Evolutionary conservation across 805 yeast genomes (phyloP), one percentile per base, ranked within the genome.

Genomic region (Pichia nakasei): DNA sequence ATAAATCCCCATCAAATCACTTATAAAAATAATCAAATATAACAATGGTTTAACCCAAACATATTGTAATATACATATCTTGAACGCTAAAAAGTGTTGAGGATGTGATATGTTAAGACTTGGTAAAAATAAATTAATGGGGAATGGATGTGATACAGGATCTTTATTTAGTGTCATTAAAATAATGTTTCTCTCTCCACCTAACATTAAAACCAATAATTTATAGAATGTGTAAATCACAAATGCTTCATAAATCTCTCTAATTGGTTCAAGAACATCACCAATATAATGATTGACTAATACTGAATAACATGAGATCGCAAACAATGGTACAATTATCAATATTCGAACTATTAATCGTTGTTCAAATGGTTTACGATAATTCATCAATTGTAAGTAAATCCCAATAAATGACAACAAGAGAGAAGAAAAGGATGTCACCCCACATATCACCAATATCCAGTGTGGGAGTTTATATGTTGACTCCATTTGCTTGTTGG

Each of bases 221-320:
- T 91, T 75, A 67, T 85, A 91, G 60, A 93, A 93, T 2, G 96
- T 87, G 62, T 93, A 93, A 29, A 93, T 85, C 29, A 89, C 96
- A 64, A 93, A 86, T 0, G 97, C 97, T 62, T 93, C 98, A 62
- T 93, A 93, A 1, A 91, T 76, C 59, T 93, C 98, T 37, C 93
- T 69, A 0, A 85, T 54, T 0, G 96, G 95, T 52, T 84, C 93
- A 3, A 87, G 52, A 45, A 68, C 67, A 44, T 60, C 65, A 39
- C 70, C 77, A 26, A 66, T 48, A 5, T 52, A 52, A n/a, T 69
- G 76, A 59, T 69, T 65, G 17, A 67, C 64, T 19, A 81, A 68
- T 52, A 78, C 72, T 3, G 74, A 52, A 55, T 75, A 83, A 56
- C 95, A 83, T 11, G 87, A 71, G 0, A 81, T 48, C 5, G 94